These are phyloP conservation scores for Colletotrichum sojae DNA, from an alignment of 2,329 filamentous ascomycete species.

Conservation along the genomic window DNA sequence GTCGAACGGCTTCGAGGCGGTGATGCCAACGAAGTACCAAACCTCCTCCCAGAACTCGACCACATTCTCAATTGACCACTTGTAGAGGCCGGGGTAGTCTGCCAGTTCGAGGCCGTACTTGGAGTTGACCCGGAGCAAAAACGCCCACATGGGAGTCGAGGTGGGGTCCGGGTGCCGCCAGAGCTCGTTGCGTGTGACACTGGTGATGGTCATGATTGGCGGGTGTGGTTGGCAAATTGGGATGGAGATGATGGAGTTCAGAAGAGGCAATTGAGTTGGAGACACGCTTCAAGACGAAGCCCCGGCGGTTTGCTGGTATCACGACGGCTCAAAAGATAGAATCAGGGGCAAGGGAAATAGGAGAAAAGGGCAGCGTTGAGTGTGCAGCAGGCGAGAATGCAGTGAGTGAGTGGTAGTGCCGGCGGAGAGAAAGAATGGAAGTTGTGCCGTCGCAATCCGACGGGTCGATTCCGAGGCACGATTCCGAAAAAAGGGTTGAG, in stretches of 20 bases:
- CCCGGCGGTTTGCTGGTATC: slow-evolving; percentile 6
- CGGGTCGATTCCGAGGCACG: slow-evolving; percentile 25
- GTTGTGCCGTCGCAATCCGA: slow-evolving; percentile 42
- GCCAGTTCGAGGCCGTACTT: slow-evolving; percentile 74
- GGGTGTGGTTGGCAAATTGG: slow-evolving; percentile 8
- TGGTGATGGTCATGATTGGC: slow-evolving; percentile 39
- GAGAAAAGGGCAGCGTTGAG: not conserved
- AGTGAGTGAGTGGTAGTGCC: not conserved
- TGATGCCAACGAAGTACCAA: slow-evolving; percentile 87
- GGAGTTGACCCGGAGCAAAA: slow-evolving; percentile 77
- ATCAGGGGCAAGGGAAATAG: not conserved
- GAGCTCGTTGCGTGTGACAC: slow-evolving; percentile 62
- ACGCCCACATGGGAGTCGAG: slow-evolving; percentile 79
- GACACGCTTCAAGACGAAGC: slow-evolving; percentile 13
- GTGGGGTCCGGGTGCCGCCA: slow-evolving; percentile 80
- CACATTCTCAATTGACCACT: slow-evolving; percentile 86
- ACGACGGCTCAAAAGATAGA: not conserved
- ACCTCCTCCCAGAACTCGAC: slow-evolving; percentile 86
- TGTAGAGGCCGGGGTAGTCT: slow-evolving; percentile 82
- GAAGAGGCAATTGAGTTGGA: not conserved
- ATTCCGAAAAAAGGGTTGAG: slow-evolving; percentile 28
- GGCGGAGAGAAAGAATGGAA: slow-evolving; percentile 16
- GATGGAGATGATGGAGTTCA: slow-evolving; percentile 2
- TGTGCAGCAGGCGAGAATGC: slow-evolving; percentile 3
- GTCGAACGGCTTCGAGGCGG: slow-evolving; percentile 73